These are phyloP conservation scores for Aspergillus egyptiacus DNA, from an alignment of 495 filamentous ascomycete species.

Conservation along the genomic window DNA sequence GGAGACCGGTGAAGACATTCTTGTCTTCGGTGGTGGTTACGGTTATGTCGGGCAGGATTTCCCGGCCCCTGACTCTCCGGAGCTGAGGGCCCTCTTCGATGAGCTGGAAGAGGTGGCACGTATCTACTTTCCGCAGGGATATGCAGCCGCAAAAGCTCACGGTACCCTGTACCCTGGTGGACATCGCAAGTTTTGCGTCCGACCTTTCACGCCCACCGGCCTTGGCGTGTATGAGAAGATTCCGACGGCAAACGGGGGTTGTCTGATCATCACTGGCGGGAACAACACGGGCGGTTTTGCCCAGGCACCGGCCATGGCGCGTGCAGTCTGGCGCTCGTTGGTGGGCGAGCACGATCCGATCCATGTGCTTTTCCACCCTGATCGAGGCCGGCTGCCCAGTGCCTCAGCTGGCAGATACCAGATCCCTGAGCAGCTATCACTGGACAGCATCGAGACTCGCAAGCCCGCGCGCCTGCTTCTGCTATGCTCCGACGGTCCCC, in stretches of 20 bases:
- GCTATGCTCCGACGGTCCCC: no score
- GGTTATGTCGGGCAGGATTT: conserved; percentile 1
- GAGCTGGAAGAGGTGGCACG: not conserved
- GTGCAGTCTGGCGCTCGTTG: not conserved
- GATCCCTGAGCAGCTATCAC: no score
- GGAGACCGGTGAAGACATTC: not conserved
- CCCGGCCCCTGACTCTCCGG: conserved; percentile 3
- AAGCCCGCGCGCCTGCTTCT: no score
- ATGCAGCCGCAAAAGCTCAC: not conserved
- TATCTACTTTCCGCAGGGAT: not conserved
- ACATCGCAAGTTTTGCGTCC: not conserved
- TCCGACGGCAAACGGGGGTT: not conserved
- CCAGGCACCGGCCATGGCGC: conserved; percentile 1
- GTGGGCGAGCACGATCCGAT: not conserved
- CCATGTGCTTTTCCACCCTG: conserved; percentile 5
- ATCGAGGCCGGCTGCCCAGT: no score
- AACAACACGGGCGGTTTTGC: conserved; percentile 7
- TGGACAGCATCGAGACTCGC: no score
- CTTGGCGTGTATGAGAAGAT: not conserved
- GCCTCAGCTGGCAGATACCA: no score
- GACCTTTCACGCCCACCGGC: conserved; percentile 1
- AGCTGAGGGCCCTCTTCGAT: conserved; percentile 8
- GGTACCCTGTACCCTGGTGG: conserved; percentile 1
- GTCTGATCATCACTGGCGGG: conserved; percentile 2
- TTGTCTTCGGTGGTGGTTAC: not conserved